Evolutionary conservation across 495 filamentous ascomycete genomes (phyloP), one percentile per base, ranked within the genome.

Genomic region (Annulohypoxylon nitens): DNA sequence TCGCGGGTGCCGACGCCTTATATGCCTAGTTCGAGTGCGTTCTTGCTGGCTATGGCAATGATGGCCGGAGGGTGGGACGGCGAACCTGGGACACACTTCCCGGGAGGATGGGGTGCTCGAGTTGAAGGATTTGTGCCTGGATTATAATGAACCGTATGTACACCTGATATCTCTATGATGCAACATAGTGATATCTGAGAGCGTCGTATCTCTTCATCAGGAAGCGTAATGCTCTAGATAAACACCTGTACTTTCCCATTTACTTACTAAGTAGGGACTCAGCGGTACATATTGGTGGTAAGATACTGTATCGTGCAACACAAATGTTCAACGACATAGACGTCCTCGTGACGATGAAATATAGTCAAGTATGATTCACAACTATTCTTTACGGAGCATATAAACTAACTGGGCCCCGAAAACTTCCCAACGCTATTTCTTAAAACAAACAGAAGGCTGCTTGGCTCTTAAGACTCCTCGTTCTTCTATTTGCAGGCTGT

Each of bases 51-150:
- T 3, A 79, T 84, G 63, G 86, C 82, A 6, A 88, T 88, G 85
- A 84, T 89, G 83, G 83, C 84, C 6, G 86, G 86, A 8, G 85
- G 84, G 0, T 87, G 86, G 85, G 83, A 86, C 61, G 86, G 81
- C 3, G 75, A 73, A 20, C 80, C 76, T 45, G 86, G 82, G 6
- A 58, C 55, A 60, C 78, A 85, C 47, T 86, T 84, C 53, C 85
- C 85, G 0, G 51, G 78, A 39, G 78, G 72, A 0, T 88, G 84
- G 86, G 63, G 81, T 25, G 86, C 83, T 6, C 75, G 64, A 12
- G 83, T 78, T 7, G 86, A 86, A 39, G 86, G 85, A n/a, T 87
- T 85, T 58, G 37, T 76, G 14, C 77, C 78, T 7, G 79, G 75
- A 4, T 54, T 81, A 58, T 81, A 36, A 57, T 67, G 34, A 9